These are phyloP conservation scores for Lanmaoa rubissima DNA, from an alignment of 768 basidiomycete genomes.

Conservation along the genomic window DNA sequence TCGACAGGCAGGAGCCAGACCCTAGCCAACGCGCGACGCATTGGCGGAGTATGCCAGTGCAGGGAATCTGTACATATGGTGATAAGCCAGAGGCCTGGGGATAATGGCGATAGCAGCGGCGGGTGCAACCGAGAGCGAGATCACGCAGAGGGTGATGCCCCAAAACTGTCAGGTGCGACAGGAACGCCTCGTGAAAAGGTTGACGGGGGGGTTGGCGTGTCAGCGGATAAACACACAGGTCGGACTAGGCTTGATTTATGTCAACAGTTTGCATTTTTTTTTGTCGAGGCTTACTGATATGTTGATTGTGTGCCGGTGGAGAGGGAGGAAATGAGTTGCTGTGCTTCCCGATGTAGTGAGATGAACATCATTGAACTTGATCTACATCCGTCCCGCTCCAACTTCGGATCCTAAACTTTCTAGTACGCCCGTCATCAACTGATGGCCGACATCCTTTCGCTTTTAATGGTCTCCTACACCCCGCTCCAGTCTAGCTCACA, in stretches of 20 bases:
- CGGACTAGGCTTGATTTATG: conserved; percentile 22
- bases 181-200: conserved; percentile 18
- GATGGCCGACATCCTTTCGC: conserved; percentile 8
- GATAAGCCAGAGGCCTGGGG: conserved; percentile 7
- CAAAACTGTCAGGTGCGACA: conserved; percentile 33
- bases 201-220: conserved; percentile 10
- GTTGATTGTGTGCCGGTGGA: conserved; percentile 1
- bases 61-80: conserved; percentile 2
- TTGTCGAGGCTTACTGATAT: conserved; percentile 8
- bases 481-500: conserved; percentile 3
- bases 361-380: not conserved
- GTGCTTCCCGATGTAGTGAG: conserved; percentile 9
- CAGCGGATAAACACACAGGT: conserved; percentile 10
- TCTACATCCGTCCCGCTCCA: conserved; percentile 17
- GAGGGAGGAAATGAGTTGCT: not conserved
- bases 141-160: conserved; percentile 21
- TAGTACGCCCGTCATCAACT: conserved; percentile 10
- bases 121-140: not conserved
- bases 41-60: not conserved
- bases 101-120: not conserved
- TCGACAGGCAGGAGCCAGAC: conserved; percentile 12
- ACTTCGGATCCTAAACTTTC: conserved; percentile 14
- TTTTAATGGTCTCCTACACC: conserved; percentile 5
- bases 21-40: conserved; percentile 16
- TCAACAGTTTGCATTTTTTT: conserved; percentile 18